Conservation (phyloP, 495 filamentous ascomycete species). For the Viridothelium virens region DNA sequence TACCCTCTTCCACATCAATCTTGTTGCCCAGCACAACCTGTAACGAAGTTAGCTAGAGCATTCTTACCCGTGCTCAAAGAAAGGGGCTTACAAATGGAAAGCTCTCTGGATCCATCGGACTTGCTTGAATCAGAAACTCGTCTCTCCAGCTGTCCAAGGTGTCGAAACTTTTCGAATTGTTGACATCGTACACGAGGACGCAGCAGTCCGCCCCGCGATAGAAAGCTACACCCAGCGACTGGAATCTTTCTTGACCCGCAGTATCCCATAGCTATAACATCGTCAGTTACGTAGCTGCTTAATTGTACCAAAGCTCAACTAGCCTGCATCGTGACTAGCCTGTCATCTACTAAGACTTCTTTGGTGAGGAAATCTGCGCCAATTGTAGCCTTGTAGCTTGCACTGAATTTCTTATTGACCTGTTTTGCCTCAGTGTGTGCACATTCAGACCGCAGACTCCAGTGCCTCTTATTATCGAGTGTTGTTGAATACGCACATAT, state of each 20-base stretch:
- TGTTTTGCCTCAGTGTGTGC: conserved; percentile 32
- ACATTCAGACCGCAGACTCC: not conserved
- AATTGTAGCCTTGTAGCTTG: conserved; percentile 98
- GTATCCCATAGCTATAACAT: conserved; percentile 90
- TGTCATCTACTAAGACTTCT: conserved; percentile 94
- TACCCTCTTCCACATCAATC: conserved; percentile 97
- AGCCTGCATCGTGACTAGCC: conserved; percentile 98
- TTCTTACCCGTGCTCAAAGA: not conserved
- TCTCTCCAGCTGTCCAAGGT: conserved; percentile 97
- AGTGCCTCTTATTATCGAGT: not conserved
- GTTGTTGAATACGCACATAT: conserved; percentile 66
- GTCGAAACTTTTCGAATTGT: conserved; percentile 98
- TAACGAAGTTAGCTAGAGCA: conserved; percentile 15
- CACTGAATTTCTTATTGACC: conserved; percentile 99
- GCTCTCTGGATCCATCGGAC: conserved; percentile 89
- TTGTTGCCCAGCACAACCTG: conserved; percentile 96
- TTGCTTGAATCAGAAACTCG: conserved; percentile 96
- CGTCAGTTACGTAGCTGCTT: conserved; percentile 20
- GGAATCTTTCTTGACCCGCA: conserved; percentile 94
- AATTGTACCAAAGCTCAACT: conserved; percentile 23
- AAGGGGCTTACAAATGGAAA: conserved; percentile 83
- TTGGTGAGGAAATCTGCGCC: conserved; percentile 98
- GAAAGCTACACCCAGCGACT: conserved; percentile 95
- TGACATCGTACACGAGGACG: conserved; percentile 96
- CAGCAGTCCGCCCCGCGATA: conserved; percentile 98